These are phyloP conservation scores for Nasturtium officinale DNA, from an alignment of 345 rosid genomes.

Conservation along the genomic window DNA sequence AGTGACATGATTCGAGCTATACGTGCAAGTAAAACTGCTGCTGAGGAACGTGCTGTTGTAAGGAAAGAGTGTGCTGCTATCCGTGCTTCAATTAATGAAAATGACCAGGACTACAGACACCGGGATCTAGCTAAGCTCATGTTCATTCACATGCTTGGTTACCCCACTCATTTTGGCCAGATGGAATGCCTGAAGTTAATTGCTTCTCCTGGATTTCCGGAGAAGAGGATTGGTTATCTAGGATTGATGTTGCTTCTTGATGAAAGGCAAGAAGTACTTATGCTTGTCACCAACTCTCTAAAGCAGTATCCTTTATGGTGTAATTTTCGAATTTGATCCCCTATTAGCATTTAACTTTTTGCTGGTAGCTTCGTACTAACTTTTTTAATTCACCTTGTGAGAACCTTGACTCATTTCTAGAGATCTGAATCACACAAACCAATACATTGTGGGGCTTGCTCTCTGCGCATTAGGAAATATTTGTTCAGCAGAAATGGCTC, in stretches of 20 bases:
- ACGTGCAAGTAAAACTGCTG: conserved; percentile 98
- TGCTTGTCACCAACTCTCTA: conserved; percentile 96
- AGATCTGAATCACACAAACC: conserved; percentile 92
- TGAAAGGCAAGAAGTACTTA: conserved; percentile 96
- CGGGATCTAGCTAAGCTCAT: conserved; percentile 95
- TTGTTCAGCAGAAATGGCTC: conserved; percentile 98
- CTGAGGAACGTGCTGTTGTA: conserved; percentile 95
- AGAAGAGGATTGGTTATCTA: conserved; percentile 96
- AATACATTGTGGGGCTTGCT: conserved; percentile 96
- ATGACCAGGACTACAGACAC: conserved; percentile 86
- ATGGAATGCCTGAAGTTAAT: conserved; percentile 95
- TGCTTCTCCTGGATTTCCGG: conserved; percentile 95
- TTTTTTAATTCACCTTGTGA: conserved; percentile 21
- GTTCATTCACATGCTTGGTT: conserved; percentile 99
- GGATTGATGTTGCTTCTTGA: conserved; percentile 97
- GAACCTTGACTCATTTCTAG: conserved; percentile 65
- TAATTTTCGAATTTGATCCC: conserved; percentile 24
- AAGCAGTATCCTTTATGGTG: conserved; percentile 82
- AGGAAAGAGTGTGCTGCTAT: conserved; percentile 97
- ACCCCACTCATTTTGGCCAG: conserved; percentile 98
- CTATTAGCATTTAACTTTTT: not conserved
- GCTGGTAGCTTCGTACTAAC: not conserved
- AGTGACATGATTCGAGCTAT: conserved; percentile 98
- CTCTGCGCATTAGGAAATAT: conserved; percentile 98
- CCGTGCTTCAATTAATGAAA: conserved; percentile 85